Conservation (phyloP, 2,329 filamentous ascomycete species). For the Epichloe festucae region DNA sequence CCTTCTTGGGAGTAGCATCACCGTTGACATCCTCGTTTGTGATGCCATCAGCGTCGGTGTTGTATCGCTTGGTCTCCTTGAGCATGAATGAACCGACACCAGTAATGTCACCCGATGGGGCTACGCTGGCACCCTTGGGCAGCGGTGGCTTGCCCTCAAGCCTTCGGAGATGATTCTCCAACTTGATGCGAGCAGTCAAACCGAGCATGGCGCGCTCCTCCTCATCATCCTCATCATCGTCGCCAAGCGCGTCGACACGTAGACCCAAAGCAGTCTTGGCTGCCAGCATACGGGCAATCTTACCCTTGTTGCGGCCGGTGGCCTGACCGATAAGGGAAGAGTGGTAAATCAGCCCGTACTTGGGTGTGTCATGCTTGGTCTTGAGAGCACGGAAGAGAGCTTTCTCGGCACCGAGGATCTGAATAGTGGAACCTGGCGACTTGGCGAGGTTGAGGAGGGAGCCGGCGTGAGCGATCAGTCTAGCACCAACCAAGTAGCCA, state of each 20-base stretch:
- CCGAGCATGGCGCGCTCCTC: slow-evolving; percentile 80
- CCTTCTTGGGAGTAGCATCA: slow-evolving; percentile 23
- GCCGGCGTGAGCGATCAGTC: slow-evolving; percentile 87
- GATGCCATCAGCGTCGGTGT: slow-evolving; percentile 81
- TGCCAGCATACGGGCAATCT: slow-evolving; percentile 92
- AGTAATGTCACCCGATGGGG: slow-evolving; percentile 53
- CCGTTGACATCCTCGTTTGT: slow-evolving; percentile 38
- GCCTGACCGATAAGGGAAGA: slow-evolving; percentile 91
- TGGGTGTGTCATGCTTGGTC: slow-evolving; percentile 98
- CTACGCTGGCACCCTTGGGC: slow-evolving; percentile 61
- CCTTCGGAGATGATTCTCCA: slow-evolving; percentile 62
- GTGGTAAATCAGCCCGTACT: slow-evolving; percentile 93
- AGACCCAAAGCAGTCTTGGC: slow-evolving; percentile 88
- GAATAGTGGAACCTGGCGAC: slow-evolving; percentile 86
- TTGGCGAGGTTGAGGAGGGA: slow-evolving; percentile 93
- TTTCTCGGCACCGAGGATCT: slow-evolving; percentile 98
- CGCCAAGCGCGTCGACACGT: slow-evolving; percentile 66
- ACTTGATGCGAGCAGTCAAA: slow-evolving; percentile 54
- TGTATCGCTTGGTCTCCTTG: slow-evolving; percentile 90
- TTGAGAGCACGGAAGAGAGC: slow-evolving; percentile 95
- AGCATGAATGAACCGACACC: slow-evolving; percentile 73
- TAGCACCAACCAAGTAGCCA: slow-evolving; percentile 84
- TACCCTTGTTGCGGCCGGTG: slow-evolving; percentile 97
- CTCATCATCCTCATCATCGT: slow-evolving; percentile 59
- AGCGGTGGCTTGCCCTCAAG: slow-evolving; percentile 86